Conservation (phyloP, 768 basidiomycete species). For the Crucibulum laeve region DNA sequence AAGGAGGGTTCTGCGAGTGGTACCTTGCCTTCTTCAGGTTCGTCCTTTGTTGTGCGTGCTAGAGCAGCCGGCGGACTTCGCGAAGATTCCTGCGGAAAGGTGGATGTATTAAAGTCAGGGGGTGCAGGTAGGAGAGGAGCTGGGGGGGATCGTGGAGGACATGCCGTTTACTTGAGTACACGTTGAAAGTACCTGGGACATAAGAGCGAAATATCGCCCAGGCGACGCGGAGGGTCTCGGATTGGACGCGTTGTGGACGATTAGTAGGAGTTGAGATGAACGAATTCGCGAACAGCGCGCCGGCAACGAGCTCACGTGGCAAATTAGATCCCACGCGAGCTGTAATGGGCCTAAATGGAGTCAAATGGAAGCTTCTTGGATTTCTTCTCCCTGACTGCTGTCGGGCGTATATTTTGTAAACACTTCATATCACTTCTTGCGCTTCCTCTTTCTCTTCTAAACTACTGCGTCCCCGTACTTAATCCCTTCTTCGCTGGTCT, state of each 20-base stretch:
- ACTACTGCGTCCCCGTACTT: slow-evolving; percentile 5
- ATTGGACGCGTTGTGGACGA: no score
- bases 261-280: no score
- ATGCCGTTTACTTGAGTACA: no score
- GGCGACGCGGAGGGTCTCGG: no score
- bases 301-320: slow-evolving; percentile 4
- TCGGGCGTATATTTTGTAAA: slow-evolving; percentile 11
- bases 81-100: slow-evolving; percentile 9
- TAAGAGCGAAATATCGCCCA: no score
- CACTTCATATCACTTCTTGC: no score
- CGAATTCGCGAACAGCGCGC: no score
- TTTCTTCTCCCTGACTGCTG: slow-evolving; percentile 14
- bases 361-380: slow-evolving; percentile 5
- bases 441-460: slow-evolving; percentile 8
- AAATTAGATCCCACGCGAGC: not conserved
- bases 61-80: slow-evolving; percentile 12
- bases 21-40: slow-evolving; percentile 10
- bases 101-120: not conserved
- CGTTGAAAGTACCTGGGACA: no score
- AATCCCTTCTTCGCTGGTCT: slow-evolving; percentile 12
- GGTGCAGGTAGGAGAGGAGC: not conserved
- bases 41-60: slow-evolving; percentile 9
- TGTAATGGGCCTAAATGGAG: no score
- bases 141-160: not conserved
- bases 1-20: not conserved